A percentile compares a stretch with the other conserved stretches of the same genome.
Conservation (phyloP, 2,329 filamentous ascomycete genomes). For the Fusarium clavum region DNA sequence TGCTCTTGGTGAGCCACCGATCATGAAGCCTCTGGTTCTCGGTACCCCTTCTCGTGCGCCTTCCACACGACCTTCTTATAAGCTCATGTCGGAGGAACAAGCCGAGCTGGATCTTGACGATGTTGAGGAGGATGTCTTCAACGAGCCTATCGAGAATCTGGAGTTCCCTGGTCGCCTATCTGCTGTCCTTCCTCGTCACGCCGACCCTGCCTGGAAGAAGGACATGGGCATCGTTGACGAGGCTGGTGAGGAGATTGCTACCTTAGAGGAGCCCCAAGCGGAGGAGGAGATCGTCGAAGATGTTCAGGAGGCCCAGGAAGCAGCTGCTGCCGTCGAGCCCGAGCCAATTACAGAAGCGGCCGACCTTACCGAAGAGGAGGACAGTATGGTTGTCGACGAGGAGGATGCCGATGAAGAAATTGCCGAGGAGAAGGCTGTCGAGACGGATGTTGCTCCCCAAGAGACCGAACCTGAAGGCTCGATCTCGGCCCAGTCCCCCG, state of each 20-base stretch:
- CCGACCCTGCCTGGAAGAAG: conserved; percentile 54
- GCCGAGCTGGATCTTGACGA: conserved; percentile 39
- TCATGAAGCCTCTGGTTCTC: conserved; percentile 53
- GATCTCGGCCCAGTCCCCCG: conserved; percentile 26
- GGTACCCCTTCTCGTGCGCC: conserved; percentile 47
- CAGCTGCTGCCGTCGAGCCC: background rate
- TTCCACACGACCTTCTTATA: conserved; percentile 50
- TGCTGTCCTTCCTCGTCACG: conserved; percentile 57
- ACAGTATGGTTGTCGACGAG: conserved; percentile 46
- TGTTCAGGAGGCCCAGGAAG: conserved; percentile 1
- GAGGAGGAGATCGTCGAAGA: background rate
- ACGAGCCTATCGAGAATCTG: conserved; percentile 51
- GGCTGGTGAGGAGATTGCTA: conserved; percentile 19
- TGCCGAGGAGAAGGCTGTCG: background rate
- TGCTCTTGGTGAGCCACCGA: conserved; percentile 47
- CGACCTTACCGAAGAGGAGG: conserved; percentile 32
- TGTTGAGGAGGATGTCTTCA: conserved; percentile 49
- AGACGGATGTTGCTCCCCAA: conserved; percentile 32
- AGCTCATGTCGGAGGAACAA: conserved; percentile 53
- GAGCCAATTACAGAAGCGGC: background rate
- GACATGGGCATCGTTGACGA: conserved; percentile 50
- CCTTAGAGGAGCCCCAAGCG: conserved; percentile 5
- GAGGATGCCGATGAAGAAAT: conserved; percentile 26
- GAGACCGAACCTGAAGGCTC: conserved; percentile 1
- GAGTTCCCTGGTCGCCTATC: conserved; percentile 60